These are phyloP conservation scores for Sporisorium reilianum DNA, from an alignment of 1,284 basidiomycete genomes.

Conservation along the genomic window DNA sequence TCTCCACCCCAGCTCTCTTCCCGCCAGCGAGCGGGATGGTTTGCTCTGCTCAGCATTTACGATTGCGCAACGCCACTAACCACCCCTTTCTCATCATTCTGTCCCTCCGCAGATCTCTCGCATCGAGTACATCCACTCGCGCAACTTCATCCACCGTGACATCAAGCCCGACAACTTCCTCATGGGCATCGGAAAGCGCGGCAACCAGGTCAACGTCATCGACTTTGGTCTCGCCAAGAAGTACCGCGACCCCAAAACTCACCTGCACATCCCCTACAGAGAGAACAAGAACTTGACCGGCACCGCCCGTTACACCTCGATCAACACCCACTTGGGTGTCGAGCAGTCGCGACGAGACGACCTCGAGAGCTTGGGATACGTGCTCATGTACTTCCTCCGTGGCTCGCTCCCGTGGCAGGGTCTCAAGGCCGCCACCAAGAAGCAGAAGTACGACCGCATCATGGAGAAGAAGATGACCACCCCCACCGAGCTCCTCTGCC, in stretches of 20 bases:
- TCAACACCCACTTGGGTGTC: conserved; percentile 98
- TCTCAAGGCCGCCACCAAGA: conserved; percentile 69
- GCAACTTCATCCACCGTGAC: conserved; percentile 99
- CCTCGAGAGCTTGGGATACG: conserved; percentile 68
- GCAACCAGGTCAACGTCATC: conserved; percentile 99
- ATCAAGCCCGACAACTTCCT: conserved; percentile 99
- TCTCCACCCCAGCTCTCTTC: not conserved
- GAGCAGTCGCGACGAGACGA: conserved; percentile 69
- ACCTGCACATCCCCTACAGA: conserved; percentile 98
- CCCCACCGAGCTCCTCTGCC: conserved; percentile 69
- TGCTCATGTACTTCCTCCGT: conserved; percentile 69
- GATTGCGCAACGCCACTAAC: not conserved
- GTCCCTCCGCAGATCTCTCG: conserved; percentile 92
- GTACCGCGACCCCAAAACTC: conserved; percentile 99
- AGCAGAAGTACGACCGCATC: conserved; percentile 70
- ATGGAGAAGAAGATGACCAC: conserved; percentile 71
- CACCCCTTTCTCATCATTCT: not conserved
- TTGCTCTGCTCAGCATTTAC: not conserved
- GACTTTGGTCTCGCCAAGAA: conserved; percentile 99
- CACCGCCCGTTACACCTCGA: conserved; percentile 98
- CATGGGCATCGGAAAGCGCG: conserved; percentile 99
- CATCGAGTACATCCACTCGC: conserved; percentile 98
- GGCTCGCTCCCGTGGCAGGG: conserved; percentile 69
- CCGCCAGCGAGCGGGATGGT: not conserved
- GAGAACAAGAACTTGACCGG: conserved; percentile 99